phyloP scores from a whole-genome alignment of 495 filamentous ascomycete genomes.

The Hypoxylon perforatum region DNA sequence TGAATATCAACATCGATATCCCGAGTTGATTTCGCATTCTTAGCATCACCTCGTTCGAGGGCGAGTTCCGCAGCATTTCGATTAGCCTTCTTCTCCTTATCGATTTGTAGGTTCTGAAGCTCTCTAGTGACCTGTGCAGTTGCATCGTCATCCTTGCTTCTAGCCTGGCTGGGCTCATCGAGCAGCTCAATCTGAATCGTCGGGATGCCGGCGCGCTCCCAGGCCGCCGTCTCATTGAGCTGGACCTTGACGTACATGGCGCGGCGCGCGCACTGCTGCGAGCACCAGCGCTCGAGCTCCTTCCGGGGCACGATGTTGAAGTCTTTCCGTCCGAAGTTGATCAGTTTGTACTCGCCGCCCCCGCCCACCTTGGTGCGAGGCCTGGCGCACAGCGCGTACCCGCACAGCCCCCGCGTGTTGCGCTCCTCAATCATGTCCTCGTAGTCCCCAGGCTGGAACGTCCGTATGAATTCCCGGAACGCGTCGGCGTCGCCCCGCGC shows the following conservation, averaged over 20 bases:
- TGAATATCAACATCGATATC: constrained; percentile 55
- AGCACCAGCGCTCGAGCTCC: constrained; percentile 89
- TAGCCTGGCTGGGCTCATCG: constrained; percentile 54
- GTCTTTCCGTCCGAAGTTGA: constrained; percentile 58
- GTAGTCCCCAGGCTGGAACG: constrained; percentile 89
- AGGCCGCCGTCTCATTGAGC: constrained; percentile 79
- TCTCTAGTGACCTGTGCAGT: constrained; percentile 40
- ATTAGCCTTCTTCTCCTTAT: constrained; percentile 47
- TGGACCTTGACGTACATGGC: constrained; percentile 89
- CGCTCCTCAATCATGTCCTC: constrained; percentile 87
- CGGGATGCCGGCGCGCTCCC: constrained; percentile 69
- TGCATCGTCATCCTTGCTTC: constrained; percentile 22
- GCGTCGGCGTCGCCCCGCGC: constrained; percentile 62
- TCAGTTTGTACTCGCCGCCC: constrained; percentile 62
- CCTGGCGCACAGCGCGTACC: constrained; percentile 80
- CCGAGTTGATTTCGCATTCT: constrained; percentile 15
- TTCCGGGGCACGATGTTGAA: constrained; percentile 68
- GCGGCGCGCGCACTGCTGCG: constrained; percentile 76
- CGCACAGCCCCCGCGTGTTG: constrained; percentile 81
- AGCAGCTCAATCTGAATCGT: constrained; percentile 63
- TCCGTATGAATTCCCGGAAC: constrained; percentile 68
- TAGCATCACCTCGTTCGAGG: constrained; percentile 63
- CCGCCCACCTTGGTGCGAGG: constrained; percentile 56
- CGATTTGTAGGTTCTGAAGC: constrained; percentile 54
- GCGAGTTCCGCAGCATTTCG: constrained; percentile 58